Evolutionary conservation across 495 filamentous ascomycete genomes (phyloP), one percentile per base, ranked within the genome.

Genomic region (Baudoinia panamericana): DNA sequence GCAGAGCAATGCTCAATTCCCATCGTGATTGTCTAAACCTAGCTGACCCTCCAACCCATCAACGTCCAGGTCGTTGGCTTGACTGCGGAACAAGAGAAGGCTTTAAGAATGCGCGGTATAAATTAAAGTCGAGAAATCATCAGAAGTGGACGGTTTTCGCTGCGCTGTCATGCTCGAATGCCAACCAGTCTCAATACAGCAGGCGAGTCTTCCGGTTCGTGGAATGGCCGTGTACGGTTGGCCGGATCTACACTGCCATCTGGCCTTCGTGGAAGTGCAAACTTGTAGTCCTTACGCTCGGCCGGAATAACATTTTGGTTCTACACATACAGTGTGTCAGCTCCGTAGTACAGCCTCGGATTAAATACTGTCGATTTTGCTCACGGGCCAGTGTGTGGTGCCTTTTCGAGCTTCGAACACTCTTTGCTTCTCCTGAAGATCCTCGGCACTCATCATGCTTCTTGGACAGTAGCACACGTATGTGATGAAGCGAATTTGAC

Each of bases 401-500:
- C 58, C 55, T 30, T 60, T 47, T 27, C 56, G 36, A 11, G 20
- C 22, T 22, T 56, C 52, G 30, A 68, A 66, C 0, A 63, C 48
- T 23, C 63, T 49, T 36, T 47, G 47, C 43, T 66, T 67, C 22
- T 43, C 36, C 29, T 46, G 42, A 5, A 62, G 34, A 1, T 56
- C 56, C 31, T 63, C 62, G 3, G 46, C 34, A 0, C 42, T 48
- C 6, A 59, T 58, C 32, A 63, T 47, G 9, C 36, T 41, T 7
- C 59, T 53, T 0, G 64, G 64, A 2, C 60, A 62, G 26, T 66
- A 66, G 41, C 67, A 64, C 15, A 68, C 55, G 0, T 65, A 63
- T 25, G 66, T 60, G 5, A 64, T 54, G 36, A 59, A 57, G 13
- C 62, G 53, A 19, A 62, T 64, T 31, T 61, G 55, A n/a, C 60